Evolutionary conservation across 163 green algal genomes (phyloP), one percentile per base, ranked within the genome.

Genomic region (Scenedesmus sp.): DNA sequence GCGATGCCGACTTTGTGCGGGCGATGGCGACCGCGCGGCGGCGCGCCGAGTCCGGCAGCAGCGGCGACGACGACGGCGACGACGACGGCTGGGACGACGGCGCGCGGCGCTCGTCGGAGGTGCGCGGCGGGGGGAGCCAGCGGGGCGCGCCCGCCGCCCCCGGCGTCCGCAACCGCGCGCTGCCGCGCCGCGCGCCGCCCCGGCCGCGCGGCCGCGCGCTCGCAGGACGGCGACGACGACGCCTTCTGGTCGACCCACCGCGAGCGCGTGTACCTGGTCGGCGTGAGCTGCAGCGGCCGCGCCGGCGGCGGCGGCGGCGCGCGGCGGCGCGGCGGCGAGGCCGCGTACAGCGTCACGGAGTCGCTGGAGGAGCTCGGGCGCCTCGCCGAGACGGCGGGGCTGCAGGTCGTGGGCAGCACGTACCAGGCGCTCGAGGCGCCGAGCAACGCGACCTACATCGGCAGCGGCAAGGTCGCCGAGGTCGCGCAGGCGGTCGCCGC

Each of bases 381-480:
- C 39, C 90, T 99, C 63, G 92, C 93, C 28, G 87, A 97, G 24
- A 96, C 95, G 15, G 96, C 96, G 4, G 96, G 96, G 0, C 86
- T 97, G 0, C 82, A 95, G 89, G 92, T 96, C 56, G 89, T 94
- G 44, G 92, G 93, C 39, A 75, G 53, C 50, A 94, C 84, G 0
- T 89, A 91, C 29, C 93, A 97, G 74, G 36, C 89, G 29, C 80
- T 99, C 62, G 87, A 96, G 0, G 57, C 56, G 2, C 87, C 90
- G 44, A 94, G 93, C 76, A 89, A 92, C 3, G 81, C 87, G 11
- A 98, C 94, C 6, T 99, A 98, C 88, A 91, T 99, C 13, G 95
- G 96, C 11, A 90, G 77, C 42, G 96, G 96, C 57, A 99, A 99
- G 85, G 84, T 98, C 34, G 77, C 69, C 0, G 83, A 91, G 71